Percentiles rank a stretch among this genome's conserved stretches.
phyloP scores from a whole-genome alignment of 305 asterid genomes.

The Fraxinus ornus region DNA sequence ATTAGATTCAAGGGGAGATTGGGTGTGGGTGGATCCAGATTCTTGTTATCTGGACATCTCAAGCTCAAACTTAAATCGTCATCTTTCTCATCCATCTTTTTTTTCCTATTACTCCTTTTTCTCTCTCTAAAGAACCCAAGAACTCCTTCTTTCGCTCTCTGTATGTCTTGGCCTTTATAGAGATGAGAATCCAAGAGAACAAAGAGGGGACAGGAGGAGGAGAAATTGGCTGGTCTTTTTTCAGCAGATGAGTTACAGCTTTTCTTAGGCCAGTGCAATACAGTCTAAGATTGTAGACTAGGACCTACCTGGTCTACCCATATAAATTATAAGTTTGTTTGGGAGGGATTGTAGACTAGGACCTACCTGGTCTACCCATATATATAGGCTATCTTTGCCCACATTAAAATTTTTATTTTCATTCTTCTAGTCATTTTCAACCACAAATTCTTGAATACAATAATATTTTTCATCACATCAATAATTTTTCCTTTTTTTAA shows the following conservation, averaged over 20 bases:
- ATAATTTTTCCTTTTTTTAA: too few species aligned
- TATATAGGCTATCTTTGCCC: too few species aligned
- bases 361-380: too few species aligned
- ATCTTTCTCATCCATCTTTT: slow-evolving; percentile 46
- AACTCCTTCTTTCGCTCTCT: background rate
- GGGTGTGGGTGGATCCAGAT: background rate
- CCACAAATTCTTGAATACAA: too few species aligned
- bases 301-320: slow-evolving; percentile 7
- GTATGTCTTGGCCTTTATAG: slow-evolving; percentile 21
- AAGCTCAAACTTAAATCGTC: slow-evolving; percentile 59
- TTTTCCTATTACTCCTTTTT: background rate
- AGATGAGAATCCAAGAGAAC: slow-evolving; percentile 7
- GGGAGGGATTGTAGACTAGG: too few species aligned
- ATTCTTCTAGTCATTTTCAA: too few species aligned
- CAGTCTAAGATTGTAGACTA: slow-evolving; percentile 17
- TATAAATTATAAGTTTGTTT: too few species aligned
- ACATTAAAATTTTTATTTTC: too few species aligned
- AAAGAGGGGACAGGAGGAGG: slow-evolving; percentile 50
- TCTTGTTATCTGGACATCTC: slow-evolving; percentile 40
- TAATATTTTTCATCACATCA: too few species aligned
- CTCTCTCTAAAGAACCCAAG: background rate
- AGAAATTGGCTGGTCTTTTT: slow-evolving; percentile 46
- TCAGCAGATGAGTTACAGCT: slow-evolving; percentile 53
- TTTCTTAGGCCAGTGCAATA: slow-evolving; percentile 27
- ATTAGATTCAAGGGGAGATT: slow-evolving; percentile 47